phyloP scores from a whole-genome alignment of 2,329 filamentous ascomycete species.

The Uncinocarpus reesii region DNA sequence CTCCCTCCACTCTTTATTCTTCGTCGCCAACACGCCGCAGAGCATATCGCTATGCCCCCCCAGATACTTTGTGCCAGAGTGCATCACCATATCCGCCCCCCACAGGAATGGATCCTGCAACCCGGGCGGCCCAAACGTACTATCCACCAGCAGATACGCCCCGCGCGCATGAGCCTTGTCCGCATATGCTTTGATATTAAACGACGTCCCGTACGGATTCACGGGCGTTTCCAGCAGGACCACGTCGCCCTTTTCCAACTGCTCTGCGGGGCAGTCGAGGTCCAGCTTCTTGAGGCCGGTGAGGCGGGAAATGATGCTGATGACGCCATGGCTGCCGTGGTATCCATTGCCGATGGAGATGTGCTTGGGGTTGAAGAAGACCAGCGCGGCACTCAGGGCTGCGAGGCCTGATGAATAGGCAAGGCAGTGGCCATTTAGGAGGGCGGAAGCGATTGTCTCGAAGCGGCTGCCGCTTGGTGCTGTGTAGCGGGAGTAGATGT shows the following conservation, averaged over 20 bases:
- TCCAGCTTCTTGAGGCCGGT: slow-evolving; percentile 63
- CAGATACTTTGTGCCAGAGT: slow-evolving; percentile 90
- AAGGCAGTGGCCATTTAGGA: slow-evolving; percentile 56
- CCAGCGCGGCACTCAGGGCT: slow-evolving; percentile 77
- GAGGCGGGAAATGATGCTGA: slow-evolving; percentile 62
- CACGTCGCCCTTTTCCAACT: slow-evolving; percentile 66
- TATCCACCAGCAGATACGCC: slow-evolving; percentile 71
- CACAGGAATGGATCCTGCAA: slow-evolving; percentile 73
- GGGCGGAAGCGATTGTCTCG: slow-evolving; percentile 65
- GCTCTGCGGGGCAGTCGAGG: slow-evolving; percentile 56
- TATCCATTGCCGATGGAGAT: slow-evolving; percentile 79
- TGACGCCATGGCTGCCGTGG: slow-evolving; percentile 85
- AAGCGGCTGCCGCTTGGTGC: slow-evolving; percentile 75
- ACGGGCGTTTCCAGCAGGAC: slow-evolving; percentile 88
- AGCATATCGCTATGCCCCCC: slow-evolving; percentile 92
- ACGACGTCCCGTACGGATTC: slow-evolving; percentile 79
- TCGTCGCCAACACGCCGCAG: slow-evolving; percentile 67
- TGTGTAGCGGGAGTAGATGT: slow-evolving; percentile 74
- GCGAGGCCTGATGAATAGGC: slow-evolving; percentile 78
- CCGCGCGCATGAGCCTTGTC: slow-evolving; percentile 60
- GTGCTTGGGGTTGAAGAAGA: slow-evolving; percentile 70
- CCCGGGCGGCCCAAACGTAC: slow-evolving; percentile 85
- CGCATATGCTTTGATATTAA: slow-evolving; percentile 61
- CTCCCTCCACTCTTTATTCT: slow-evolving; percentile 48
- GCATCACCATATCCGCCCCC: slow-evolving; percentile 81